A percentile compares a stretch with the other conserved stretches of the same genome.
phyloP scores from a whole-genome alignment of 2,329 filamentous ascomycete species.

The Lizonia empirigonia region DNA sequence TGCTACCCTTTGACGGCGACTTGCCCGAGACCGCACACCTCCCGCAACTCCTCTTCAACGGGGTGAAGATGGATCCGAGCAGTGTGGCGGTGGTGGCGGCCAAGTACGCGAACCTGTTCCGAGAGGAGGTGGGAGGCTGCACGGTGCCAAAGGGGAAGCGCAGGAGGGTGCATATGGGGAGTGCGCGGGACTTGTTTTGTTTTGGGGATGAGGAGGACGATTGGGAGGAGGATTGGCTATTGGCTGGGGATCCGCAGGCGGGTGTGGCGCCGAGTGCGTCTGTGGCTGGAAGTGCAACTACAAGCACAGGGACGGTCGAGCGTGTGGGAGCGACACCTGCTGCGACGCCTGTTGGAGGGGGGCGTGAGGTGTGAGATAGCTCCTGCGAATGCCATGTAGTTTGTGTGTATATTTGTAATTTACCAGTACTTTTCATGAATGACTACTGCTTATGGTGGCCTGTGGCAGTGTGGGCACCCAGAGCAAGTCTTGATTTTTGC shows the following conservation, averaged over 20 bases:
- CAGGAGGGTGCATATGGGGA: conserved; percentile 44
- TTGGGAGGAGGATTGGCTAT: conserved; percentile 35
- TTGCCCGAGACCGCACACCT: conserved; percentile 57
- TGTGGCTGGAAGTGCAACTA: not conserved
- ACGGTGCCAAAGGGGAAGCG: conserved; percentile 44
- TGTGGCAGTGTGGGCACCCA: too few species aligned
- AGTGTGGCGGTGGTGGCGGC: conserved; percentile 54
- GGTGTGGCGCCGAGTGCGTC: not conserved
- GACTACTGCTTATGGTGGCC: too few species aligned
- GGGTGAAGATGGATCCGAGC: conserved; percentile 52
- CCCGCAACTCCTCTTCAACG: conserved; percentile 69
- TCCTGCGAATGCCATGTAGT: too few species aligned
- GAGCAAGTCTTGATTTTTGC: too few species aligned
- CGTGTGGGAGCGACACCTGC: not conserved
- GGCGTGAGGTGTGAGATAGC: too few species aligned
- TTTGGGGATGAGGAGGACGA: conserved; percentile 46
- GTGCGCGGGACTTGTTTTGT: conserved; percentile 71
- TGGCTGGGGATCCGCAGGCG: conserved; percentile 1
- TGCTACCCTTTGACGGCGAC: conserved; percentile 56
- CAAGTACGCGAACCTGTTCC: conserved; percentile 65
- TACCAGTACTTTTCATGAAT: too few species aligned
- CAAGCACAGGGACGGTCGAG: not conserved
- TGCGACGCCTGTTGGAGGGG: not conserved
- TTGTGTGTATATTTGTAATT: too few species aligned
- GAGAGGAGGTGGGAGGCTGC: conserved; percentile 71